A percentile compares a stretch with the other conserved stretches of the same genome.
Evolutionary conservation across 805 yeast genomes (phyloP).

Genomic region (Metschnikowia henanensis): DNA sequence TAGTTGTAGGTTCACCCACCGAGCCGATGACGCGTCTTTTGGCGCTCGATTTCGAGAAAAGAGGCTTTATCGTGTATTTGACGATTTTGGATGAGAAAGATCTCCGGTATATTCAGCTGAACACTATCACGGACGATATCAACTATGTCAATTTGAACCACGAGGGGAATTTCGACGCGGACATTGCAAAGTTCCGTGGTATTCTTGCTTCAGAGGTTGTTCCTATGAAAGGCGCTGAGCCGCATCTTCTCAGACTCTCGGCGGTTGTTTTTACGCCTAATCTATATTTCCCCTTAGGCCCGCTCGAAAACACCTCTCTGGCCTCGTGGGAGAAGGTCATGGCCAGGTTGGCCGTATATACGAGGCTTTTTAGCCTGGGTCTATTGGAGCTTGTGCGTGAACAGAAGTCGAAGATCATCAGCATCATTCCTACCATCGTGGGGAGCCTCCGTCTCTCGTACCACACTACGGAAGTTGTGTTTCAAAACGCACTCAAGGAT

Average conservation of each 20-base stretch:
- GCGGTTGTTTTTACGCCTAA: constrained; percentile 74
- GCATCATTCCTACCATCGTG: constrained; percentile 56
- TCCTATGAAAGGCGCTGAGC: constrained; percentile 57
- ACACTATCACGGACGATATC: constrained; percentile 66
- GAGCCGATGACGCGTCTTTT: constrained; percentile 71
- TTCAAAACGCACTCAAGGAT: constrained; percentile 44
- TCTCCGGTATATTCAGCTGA: constrained; percentile 46
- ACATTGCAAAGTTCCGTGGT: constrained; percentile 49
- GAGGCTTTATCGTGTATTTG: constrained; percentile 82
- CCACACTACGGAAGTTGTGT: constrained; percentile 61
- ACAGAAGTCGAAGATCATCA: constrained; percentile 46
- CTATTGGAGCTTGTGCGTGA: constrained; percentile 52
- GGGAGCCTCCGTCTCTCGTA: constrained; percentile 56
- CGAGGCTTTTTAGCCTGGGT: constrained; percentile 55
- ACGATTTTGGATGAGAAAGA: constrained; percentile 68
- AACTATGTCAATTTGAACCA: constrained; percentile 60
- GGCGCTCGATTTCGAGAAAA: constrained; percentile 69
- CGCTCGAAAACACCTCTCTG: constrained; percentile 54
- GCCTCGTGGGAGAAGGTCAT: constrained; percentile 53
- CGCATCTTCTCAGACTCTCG: constrained; percentile 56
- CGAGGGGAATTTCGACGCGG: constrained; percentile 42
- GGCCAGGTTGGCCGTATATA: constrained; percentile 47
- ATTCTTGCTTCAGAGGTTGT: constrained; percentile 53
- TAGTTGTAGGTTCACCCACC: constrained; percentile 73
- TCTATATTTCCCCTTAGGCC: constrained; percentile 65